Conservation (phyloP, 345 rosid genomes). For the Bretschneidera sinensis region DNA sequence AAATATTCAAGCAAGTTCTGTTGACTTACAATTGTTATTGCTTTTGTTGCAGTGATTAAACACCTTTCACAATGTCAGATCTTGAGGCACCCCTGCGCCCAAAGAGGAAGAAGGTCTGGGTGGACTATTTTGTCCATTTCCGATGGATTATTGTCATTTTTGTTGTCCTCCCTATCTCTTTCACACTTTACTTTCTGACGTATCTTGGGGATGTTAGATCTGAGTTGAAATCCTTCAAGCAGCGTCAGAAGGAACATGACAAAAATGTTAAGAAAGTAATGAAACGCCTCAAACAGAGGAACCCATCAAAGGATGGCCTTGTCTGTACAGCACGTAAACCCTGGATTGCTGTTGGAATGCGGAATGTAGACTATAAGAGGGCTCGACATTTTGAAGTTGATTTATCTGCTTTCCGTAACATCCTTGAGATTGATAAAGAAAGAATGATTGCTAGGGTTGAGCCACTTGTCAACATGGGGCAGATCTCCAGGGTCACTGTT, state of each 20-base stretch:
- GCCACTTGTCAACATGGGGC: conserved; percentile 99
- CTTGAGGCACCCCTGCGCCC: conserved; percentile 77
- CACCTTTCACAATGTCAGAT: conserved; percentile 58
- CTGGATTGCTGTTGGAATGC: conserved; percentile 98
- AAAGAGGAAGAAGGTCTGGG: conserved; percentile 81
- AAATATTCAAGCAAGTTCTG: neutral
- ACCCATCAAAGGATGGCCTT: conserved; percentile 85
- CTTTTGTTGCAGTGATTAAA: conserved; percentile 29
- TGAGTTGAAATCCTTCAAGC: conserved; percentile 74
- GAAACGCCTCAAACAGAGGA: conserved; percentile 77
- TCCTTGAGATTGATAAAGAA: conserved; percentile 78
- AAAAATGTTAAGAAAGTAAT: conserved; percentile 79
- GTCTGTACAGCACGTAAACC: conserved; percentile 99
- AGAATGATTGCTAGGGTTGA: conserved; percentile 92
- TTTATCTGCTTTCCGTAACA: conserved; percentile 70
- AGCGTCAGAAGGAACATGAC: conserved; percentile 89
- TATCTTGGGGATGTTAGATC: conserved; percentile 96
- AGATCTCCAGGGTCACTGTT: conserved; percentile 72
- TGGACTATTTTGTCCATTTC: conserved; percentile 79
- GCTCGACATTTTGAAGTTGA: conserved; percentile 96
- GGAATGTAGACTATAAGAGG: conserved; percentile 97
- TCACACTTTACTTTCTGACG: conserved; percentile 67
- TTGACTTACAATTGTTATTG: conserved; percentile 7
- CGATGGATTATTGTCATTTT: conserved; percentile 91
- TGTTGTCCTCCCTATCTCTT: conserved; percentile 88